Evolutionary conservation across 1,139 yeast species (phyloP).

Genomic region (Entelexis paramagnoliae): DNA sequence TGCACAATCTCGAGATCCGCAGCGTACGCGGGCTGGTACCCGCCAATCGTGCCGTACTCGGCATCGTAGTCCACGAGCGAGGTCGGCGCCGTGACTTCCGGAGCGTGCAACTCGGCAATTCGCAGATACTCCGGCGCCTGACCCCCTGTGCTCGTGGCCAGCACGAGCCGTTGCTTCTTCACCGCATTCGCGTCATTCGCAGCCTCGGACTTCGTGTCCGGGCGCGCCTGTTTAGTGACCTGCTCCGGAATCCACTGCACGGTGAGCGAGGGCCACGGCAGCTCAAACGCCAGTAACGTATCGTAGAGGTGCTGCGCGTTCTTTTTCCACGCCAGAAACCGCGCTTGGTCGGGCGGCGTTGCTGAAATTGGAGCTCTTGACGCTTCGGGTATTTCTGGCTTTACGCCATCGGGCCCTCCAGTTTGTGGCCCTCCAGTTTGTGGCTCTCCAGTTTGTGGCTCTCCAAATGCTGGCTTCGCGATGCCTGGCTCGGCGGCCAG

Average conservation of each 20-base stretch:
- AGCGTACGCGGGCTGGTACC: constrained; percentile 27
- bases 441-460: too few species aligned
- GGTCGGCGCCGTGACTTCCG: constrained; percentile 39
- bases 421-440: too few species aligned
- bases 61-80: constrained; percentile 32
- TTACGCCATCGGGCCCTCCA: too few species aligned
- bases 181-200: background rate
- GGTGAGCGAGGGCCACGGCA: constrained; percentile 48
- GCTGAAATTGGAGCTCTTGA: background rate
- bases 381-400: too few species aligned
- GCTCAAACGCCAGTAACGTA: constrained; percentile 56
- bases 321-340: constrained; percentile 90
- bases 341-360: background rate
- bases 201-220: constrained; percentile 10
- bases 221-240: constrained; percentile 19
- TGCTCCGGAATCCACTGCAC: constrained; percentile 39
- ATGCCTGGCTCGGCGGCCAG: too few species aligned
- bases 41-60: constrained; percentile 32
- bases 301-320: constrained; percentile 85
- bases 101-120: constrained; percentile 56
- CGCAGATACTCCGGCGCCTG: constrained; percentile 68
- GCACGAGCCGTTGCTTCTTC: constrained; percentile 37
- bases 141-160: constrained; percentile 86
- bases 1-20: constrained; percentile 46
- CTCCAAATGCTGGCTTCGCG: too few species aligned